A percentile compares a stretch with the other conserved stretches of the same genome.
Conservation (phyloP, 305 asterid genomes). For the Solanum hybrid region DNA sequence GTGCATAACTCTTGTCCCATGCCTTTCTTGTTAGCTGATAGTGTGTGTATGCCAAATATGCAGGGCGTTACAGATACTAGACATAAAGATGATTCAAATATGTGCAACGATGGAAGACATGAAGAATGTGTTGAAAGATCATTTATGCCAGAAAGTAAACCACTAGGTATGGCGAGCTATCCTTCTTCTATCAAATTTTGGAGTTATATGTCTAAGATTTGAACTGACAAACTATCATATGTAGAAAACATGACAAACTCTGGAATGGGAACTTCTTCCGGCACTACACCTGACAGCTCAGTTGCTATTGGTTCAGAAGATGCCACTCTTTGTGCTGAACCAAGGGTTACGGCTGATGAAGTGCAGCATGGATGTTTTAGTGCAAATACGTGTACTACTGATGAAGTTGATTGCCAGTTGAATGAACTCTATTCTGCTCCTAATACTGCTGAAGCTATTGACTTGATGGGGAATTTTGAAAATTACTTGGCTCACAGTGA, state of each 20-base stretch:
- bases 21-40: conserved; percentile 41
- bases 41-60: conserved; percentile 15
- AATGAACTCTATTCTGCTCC: conserved; percentile 8
- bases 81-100: not conserved
- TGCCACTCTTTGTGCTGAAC: not conserved
- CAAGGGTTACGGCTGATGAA: not conserved
- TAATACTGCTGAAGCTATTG: conserved; percentile 42
- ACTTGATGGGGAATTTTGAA: conserved; percentile 74
- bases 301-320: not conserved
- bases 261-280: not conserved
- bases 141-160: not conserved
- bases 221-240: conserved; percentile 2
- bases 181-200: not conserved
- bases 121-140: conserved; percentile 1
- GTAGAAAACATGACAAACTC: not conserved
- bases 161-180: not conserved
- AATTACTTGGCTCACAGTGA: conserved; percentile 30
- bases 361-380: conserved; percentile 12
- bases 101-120: not conserved
- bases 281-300: conserved; percentile 4
- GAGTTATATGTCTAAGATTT: not conserved
- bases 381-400: conserved; percentile 14
- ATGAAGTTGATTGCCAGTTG: conserved; percentile 3
- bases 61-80: not conserved
- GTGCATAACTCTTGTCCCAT: conserved; percentile 71